Evolutionary conservation across 495 filamentous ascomycete species (phyloP).

Genomic region (Oleoguttula mirabilis): DNA sequence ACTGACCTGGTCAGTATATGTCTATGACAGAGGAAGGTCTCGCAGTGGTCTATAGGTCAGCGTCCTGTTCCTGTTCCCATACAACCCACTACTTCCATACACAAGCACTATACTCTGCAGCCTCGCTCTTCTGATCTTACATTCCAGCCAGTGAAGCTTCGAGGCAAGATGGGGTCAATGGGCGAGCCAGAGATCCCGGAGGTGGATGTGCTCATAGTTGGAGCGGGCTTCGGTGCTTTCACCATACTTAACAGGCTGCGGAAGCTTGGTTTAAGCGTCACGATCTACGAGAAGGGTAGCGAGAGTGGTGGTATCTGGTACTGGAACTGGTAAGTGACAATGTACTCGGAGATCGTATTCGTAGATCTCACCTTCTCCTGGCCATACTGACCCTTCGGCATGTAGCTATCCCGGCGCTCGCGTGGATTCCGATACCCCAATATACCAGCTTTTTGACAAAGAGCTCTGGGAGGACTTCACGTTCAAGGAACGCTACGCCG

Average conservation of each 20-base stretch:
- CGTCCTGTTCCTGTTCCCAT: background rate
- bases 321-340: background rate
- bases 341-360: no score
- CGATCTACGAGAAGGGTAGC: slow-evolving; percentile 5
- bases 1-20: background rate
- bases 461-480: slow-evolving; percentile 21
- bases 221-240: slow-evolving; percentile 10
- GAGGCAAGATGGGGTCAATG: slow-evolving; percentile 9
- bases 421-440: slow-evolving; percentile 26
- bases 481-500: slow-evolving; percentile 18
- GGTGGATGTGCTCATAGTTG: slow-evolving; percentile 7
- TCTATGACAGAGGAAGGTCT: slow-evolving; percentile 5
- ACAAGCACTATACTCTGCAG: background rate
- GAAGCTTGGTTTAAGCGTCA: slow-evolving; percentile 3
- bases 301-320: slow-evolving; percentile 8
- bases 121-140: background rate
- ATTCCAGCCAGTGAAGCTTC: background rate
- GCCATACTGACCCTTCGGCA: background rate
- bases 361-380: no score
- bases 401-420: slow-evolving; percentile 32
- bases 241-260: slow-evolving; percentile 11
- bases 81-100: no score
- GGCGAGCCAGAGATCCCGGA: slow-evolving; percentile 5
- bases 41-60: background rate
- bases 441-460: slow-evolving; percentile 28